Evolutionary conservation across 2,329 filamentous ascomycete genomes (phyloP).

Genomic region (Grosmannia clavigera): DNA sequence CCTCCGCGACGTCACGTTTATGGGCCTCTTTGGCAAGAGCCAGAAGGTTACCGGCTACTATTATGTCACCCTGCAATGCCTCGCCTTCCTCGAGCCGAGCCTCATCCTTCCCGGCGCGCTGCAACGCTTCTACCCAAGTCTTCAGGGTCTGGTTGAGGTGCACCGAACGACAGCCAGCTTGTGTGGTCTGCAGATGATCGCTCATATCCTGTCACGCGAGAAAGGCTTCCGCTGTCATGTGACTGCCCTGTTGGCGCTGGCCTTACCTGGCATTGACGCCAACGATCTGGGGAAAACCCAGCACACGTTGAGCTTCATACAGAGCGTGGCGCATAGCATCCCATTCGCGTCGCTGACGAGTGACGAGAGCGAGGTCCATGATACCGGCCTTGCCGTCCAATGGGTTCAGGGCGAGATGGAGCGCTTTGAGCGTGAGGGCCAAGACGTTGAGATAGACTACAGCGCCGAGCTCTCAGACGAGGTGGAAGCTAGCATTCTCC

Average conservation of each 20-base stretch:
- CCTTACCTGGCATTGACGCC: conserved; percentile 89
- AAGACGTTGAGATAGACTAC: conserved; percentile 78
- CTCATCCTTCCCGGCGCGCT: conserved; percentile 85
- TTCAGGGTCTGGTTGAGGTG: conserved; percentile 93
- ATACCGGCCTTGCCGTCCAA: conserved; percentile 67
- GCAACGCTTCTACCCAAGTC: conserved; percentile 90
- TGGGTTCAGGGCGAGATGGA: conserved; percentile 95
- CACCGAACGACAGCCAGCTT: conserved; percentile 92
- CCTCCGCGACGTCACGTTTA: conserved; percentile 86
- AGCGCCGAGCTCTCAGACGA: conserved; percentile 67
- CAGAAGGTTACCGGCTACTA: conserved; percentile 85
- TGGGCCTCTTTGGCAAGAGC: conserved; percentile 97
- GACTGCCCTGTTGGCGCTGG: conserved; percentile 83
- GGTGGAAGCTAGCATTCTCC: conserved; percentile 75
- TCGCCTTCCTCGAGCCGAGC: conserved; percentile 83
- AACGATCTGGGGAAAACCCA: conserved; percentile 96
- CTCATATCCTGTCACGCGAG: conserved; percentile 78
- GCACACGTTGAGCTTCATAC: conserved; percentile 88
- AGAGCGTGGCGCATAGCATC: conserved; percentile 91
- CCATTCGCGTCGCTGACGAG: conserved; percentile 75
- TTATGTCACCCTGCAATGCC: conserved; percentile 74
- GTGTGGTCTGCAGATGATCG: conserved; percentile 81
- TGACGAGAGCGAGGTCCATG: conserved; percentile 54
- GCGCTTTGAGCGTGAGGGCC: conserved; percentile 78
- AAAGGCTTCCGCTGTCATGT: conserved; percentile 97